Conservation (phyloP, 2,329 filamentous ascomycete genomes). For the Arthrobotrys conoides region DNA sequence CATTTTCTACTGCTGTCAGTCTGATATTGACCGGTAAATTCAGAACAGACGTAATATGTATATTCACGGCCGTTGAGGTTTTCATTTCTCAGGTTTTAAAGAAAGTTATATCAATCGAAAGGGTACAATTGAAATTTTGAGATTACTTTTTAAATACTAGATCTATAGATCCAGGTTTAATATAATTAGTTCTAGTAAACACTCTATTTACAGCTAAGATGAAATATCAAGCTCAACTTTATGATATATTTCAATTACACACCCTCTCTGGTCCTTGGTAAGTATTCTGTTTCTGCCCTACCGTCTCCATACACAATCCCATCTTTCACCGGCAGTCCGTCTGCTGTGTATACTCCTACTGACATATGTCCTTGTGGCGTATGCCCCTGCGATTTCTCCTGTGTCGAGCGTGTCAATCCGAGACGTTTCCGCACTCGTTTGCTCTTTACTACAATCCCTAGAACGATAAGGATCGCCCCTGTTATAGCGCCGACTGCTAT, state of each 20-base stretch:
- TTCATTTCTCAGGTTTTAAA: too few relatives aligned
- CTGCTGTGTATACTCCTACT: neutral
- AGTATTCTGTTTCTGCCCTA: neutral
- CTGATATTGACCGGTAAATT: too few relatives aligned
- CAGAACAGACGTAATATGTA: too few relatives aligned
- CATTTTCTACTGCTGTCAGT: too few relatives aligned
- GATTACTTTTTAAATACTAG: too few relatives aligned
- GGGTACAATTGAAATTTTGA: too few relatives aligned
- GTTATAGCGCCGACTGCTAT: conserved; percentile 9
- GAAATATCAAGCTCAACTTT: neutral
- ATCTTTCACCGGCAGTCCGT: conserved; percentile 5
- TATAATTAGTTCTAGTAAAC: too few relatives aligned
- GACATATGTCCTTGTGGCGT: neutral
- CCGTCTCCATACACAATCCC: neutral
- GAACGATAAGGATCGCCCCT: neutral
- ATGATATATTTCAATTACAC: neutral
- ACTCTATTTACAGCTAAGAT: too few relatives aligned
- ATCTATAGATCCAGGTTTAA: too few relatives aligned
- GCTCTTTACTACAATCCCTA: neutral
- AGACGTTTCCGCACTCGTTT: neutral
- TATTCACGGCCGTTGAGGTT: too few relatives aligned
- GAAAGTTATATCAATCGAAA: too few relatives aligned
- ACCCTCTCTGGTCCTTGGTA: neutral
- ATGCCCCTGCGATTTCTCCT: neutral
- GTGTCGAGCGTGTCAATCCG: neutral